A percentile compares a stretch with the other conserved stretches of the same genome.
These are phyloP conservation scores for Kluyveromyces sp. DNA, from an alignment of 1,139 yeast species.

Conservation along the genomic window DNA sequence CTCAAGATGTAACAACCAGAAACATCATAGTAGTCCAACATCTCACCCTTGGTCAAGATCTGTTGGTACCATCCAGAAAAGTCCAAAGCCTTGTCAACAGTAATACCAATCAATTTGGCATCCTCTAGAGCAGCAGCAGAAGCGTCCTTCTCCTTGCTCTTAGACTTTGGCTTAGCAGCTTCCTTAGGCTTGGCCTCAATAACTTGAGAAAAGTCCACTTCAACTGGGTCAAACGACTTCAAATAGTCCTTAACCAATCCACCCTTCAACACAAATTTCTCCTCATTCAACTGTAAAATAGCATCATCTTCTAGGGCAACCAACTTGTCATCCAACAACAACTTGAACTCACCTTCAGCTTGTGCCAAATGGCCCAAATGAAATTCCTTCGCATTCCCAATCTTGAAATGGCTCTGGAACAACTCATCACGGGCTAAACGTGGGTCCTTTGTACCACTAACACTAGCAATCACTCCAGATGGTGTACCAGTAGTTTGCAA, in stretches of 20 bases:
- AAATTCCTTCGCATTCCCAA: constrained; percentile 53
- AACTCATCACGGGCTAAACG: constrained; percentile 80
- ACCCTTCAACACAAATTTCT: constrained; percentile 51
- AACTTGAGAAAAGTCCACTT: constrained; percentile 49
- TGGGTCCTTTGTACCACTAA: constrained; percentile 74
- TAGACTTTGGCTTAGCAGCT: constrained; percentile 19
- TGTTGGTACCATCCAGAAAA: constrained; percentile 98
- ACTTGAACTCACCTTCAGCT: constrained; percentile 53
- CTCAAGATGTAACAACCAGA: constrained; percentile 98
- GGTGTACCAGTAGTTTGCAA: constrained; percentile 67
- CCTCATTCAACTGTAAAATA: constrained; percentile 48
- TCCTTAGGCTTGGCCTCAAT: constrained; percentile 36
- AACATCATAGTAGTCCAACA: constrained; percentile 97
- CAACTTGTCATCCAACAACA: constrained; percentile 57
- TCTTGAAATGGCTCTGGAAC: constrained; percentile 56
- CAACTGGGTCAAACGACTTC: constrained; percentile 42
- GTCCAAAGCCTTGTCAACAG: constrained; percentile 85
- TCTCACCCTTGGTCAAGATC: constrained; percentile 90
- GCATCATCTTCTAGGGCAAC: constrained; percentile 32
- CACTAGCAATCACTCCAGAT: constrained; percentile 51
- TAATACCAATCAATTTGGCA: constrained; percentile 92
- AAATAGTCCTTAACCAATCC: constrained; percentile 46
- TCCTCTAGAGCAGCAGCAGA: constrained; percentile 51
- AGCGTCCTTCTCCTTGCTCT: constrained; percentile 18
- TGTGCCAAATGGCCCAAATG: constrained; percentile 51